Conservation (phyloP, 345 rosid genomes). For the Carallia brachiata region DNA sequence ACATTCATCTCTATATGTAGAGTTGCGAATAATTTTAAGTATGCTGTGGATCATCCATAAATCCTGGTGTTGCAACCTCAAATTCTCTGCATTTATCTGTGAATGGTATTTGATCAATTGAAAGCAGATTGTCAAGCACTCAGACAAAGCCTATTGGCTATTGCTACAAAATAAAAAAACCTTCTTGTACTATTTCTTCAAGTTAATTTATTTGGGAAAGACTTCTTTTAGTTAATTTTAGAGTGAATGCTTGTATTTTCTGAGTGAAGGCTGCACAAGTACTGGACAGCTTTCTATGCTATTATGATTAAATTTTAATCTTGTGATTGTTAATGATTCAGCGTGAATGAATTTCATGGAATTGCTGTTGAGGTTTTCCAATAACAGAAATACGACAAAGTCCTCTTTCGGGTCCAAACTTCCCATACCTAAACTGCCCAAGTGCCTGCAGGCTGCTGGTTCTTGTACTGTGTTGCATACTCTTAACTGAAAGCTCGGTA, state of each 20-base stretch:
- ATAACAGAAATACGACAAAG: conserved; percentile 1
- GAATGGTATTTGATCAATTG: neutral
- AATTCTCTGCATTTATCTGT: neutral
- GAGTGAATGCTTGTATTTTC: neutral
- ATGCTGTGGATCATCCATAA: neutral
- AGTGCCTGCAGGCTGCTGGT: no score
- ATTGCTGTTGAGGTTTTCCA: conserved; percentile 2
- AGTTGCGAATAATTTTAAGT: conserved; percentile 16
- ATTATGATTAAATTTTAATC: no score
- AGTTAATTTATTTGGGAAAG: neutral
- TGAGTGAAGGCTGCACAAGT: conserved; percentile 9
- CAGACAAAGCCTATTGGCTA: neutral
- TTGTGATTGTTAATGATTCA: no score
- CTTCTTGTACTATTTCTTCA: neutral
- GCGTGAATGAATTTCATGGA: neutral
- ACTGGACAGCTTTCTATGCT: neutral
- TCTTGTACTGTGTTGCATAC: no score
- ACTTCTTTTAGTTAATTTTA: neutral
- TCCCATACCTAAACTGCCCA: no score
- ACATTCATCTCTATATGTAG: neutral
- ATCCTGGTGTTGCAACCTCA: neutral
- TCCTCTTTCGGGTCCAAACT: neutral
- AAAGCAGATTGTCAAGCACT: neutral
- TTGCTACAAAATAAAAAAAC: neutral
- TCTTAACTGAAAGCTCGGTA: no score